Evolutionary conservation across 257 asterid species (phyloP), one percentile per base, ranked within the genome.

Genomic region (Penstemon barbatus): DNA sequence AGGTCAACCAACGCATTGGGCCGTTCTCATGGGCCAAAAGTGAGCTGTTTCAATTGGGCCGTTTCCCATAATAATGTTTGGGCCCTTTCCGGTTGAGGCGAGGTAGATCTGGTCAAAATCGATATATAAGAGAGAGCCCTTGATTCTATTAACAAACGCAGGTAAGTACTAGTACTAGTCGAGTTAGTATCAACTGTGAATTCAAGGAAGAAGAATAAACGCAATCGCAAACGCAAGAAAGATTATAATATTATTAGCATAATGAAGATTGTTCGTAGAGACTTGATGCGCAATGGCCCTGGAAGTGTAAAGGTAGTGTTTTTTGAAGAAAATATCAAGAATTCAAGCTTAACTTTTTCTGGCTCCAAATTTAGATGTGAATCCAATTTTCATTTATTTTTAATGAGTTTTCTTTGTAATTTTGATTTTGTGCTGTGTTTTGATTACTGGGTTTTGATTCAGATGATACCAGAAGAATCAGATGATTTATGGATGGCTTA

Each of bases 401-500:
- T 66, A 39, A 11, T 55, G 45, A 52, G 7, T 60, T 65, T 9
- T 46, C 18, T 18, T 53, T 5, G 8, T 63, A 57, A 7, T 62
- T 3, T 39, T 40, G 39, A 25, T 69, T n/a, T 69, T 40, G 33
- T 25, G 33, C 33, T 25, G 33, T 68, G 71, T 48, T 36, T 77
- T 58, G 43, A 52, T 78, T 71, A 11, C 37, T 73, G 53, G 68
- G 69, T 52, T 62, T 57, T 63, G 74, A 4, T 63, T 69, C 81
- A 94, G 99, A 86, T 94, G 84, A 76, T 87, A 65, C 87, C 99
- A 7, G 98, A 91, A 4, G 99, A 94, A 79, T 81, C 93, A 46
- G 98, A 94, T 77, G 99, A 94, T 80, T 75, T 94, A 42, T 94
- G 99, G 98, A 54, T 85, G 64, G 87, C 89, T 8, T 92, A 90